phyloP scores from a whole-genome alignment of 805 yeast species.

The Candida xiaguanensis region DNA sequence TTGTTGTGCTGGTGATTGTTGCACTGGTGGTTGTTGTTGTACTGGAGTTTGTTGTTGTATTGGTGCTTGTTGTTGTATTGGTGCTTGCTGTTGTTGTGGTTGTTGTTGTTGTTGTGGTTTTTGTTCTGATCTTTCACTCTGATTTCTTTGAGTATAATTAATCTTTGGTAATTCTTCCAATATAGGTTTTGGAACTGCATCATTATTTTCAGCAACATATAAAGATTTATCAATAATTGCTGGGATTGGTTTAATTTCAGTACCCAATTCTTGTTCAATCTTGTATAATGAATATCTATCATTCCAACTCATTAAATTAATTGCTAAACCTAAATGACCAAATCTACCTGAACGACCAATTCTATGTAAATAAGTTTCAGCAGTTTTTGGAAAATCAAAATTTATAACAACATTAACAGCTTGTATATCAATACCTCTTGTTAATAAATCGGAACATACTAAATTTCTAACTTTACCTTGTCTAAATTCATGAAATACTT shows the following conservation, averaged over 20 bases:
- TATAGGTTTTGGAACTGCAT: constrained; percentile 83
- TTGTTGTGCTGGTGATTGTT: constrained; percentile 8
- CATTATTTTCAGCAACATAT: constrained; percentile 79
- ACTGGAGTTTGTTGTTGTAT: constrained; percentile 11
- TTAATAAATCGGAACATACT: constrained; percentile 92
- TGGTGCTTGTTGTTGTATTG: constrained; percentile 42
- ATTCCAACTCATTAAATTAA: constrained; percentile 93
- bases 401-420: constrained; percentile 97
- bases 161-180: constrained; percentile 52
- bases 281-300: constrained; percentile 91
- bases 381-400: constrained; percentile 97
- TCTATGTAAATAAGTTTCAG: constrained; percentile 96
- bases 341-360: constrained; percentile 99
- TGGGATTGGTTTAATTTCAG: constrained; percentile 96
- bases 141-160: background rate
- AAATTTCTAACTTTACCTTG: constrained; percentile 96
- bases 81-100: constrained; percentile 8
- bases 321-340: constrained; percentile 97
- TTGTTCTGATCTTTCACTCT: constrained; percentile 10
- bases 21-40: constrained; percentile 8
- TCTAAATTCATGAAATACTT: constrained; percentile 97
- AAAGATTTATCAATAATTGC: constrained; percentile 83
- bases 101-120: constrained; percentile 6
- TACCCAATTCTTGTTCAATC: constrained; percentile 95
- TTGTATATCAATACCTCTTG: constrained; percentile 98